Conservation (phyloP, 257 asterid species). For the Penstemon davidsonii region DNA sequence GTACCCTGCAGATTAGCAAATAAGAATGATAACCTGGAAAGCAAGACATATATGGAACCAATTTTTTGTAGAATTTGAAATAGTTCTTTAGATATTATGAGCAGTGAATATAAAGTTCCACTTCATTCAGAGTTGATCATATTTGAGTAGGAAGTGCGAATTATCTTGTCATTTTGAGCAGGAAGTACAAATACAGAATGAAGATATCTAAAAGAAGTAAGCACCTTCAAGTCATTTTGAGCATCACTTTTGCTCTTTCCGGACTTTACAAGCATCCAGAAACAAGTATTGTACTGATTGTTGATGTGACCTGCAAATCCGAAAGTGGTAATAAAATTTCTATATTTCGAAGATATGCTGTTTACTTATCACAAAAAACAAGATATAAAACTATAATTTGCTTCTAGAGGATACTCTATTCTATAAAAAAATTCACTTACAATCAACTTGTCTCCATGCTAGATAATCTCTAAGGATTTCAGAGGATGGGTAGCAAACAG, state of each 20-base stretch:
- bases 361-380: background rate
- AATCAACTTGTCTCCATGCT: slow-evolving; percentile 96
- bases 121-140: too few relatives aligned
- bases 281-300: slow-evolving; percentile 89
- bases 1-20: slow-evolving; percentile 56
- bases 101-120: too few relatives aligned
- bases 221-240: slow-evolving; percentile 66
- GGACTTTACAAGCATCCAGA: slow-evolving; percentile 92
- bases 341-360: slow-evolving; percentile 15
- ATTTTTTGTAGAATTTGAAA: background rate
- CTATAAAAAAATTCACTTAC: slow-evolving; percentile 43
- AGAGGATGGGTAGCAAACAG: slow-evolving; percentile 77
- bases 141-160: too few relatives aligned
- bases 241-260: slow-evolving; percentile 79
- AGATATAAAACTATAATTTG: background rate
- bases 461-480: slow-evolving; percentile 71
- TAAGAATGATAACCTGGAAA: too few relatives aligned
- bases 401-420: background rate
- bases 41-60: background rate
- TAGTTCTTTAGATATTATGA: background rate
- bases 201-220: slow-evolving; percentile 1
- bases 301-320: slow-evolving; percentile 77
- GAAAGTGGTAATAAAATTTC: background rate
- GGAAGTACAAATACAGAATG: background rate
- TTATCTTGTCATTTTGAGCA: too few relatives aligned